Evolutionary conservation across 2,329 filamentous ascomycete species (phyloP), one percentile per base, ranked within the genome.

Genomic region (Coccinonectria pachysandricola): DNA sequence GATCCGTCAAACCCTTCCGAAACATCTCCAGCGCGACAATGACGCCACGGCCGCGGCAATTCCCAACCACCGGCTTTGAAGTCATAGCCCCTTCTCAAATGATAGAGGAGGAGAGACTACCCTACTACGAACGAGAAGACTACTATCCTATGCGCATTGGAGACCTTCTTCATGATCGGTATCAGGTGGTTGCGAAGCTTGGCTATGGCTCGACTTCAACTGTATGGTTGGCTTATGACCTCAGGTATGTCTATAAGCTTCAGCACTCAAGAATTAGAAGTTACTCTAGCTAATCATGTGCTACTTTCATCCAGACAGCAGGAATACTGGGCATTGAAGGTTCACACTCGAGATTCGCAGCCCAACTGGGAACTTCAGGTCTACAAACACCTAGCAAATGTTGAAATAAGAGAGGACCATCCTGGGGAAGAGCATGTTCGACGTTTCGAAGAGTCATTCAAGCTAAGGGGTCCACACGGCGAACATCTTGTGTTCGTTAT

Each of bases 181-280:
- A 60, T 32, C 42, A 52, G 22, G 40, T 57, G 18, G 43, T 62
- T 8, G 51, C 48, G 19, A 65, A 65, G 33, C 48, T 64, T 8
- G 60, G 60, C 14, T 60, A 54, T 34, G 59, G 59, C 7, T 43
- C 43, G 5, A 42, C 36, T 21, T 60, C 59, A 6, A 63, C 59
- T 1, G 53, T 58, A 4, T 64, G 60, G 59, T 48, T 64, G 0
- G 52, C 50, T 22, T 49, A 40, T 15, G 55, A 61, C 44, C 45
- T 57, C 9, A 28, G 24, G 42, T 46, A 10, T n/a, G n/a, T n/a
- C n/a, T n/a, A n/a, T n/a, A n/a, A n/a, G n/a, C n/a, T n/a, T n/a
- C n/a, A n/a, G n/a, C n/a, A n/a, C n/a, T n/a, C n/a, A n/a, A n/a
- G n/a, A n/a, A n/a, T n/a, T n/a, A n/a, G n/a, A n/a, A n/a, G n/a